Conservation (phyloP, 176 grass and related monocot species). For the Oryza officinalis region DNA sequence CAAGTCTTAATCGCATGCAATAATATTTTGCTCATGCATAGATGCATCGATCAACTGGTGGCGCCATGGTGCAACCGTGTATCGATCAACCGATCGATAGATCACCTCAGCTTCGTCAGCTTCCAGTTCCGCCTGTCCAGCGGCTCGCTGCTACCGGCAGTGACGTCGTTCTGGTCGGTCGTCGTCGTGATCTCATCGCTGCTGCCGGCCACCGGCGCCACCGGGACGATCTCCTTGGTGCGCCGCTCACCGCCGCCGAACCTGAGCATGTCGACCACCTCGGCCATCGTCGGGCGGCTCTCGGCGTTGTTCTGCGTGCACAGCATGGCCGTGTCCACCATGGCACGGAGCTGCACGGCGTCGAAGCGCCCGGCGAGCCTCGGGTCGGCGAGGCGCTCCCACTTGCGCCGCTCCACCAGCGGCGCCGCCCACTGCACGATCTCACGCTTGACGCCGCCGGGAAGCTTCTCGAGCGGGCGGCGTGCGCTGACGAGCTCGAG, state of each 20-base stretch:
- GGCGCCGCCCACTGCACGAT: constrained; percentile 74
- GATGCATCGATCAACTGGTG: not conserved
- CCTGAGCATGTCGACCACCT: constrained; percentile 63
- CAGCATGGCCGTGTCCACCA: constrained; percentile 51
- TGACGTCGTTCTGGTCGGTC: constrained; percentile 38
- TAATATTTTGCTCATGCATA: not conserved
- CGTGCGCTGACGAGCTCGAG: constrained; percentile 63
- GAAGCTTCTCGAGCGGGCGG: constrained; percentile 61
- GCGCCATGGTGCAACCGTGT: not conserved
- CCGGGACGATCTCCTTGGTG: constrained; percentile 55
- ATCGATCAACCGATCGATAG: not conserved
- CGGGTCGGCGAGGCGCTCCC: constrained; percentile 60
- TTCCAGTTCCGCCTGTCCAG: constrained; percentile 54
- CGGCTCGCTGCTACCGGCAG: constrained; percentile 45
- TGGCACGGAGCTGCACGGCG: constrained; percentile 40
- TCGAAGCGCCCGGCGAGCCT: constrained; percentile 51
- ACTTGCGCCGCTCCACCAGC: constrained; percentile 47
- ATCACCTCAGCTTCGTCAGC: constrained; percentile 40
- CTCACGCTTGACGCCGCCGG: constrained; percentile 55
- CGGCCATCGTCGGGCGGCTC: constrained; percentile 46
- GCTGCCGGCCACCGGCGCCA: constrained; percentile 4
- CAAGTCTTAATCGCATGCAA: constrained; percentile 15
- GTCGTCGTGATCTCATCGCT: constrained; percentile 20
- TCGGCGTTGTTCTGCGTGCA: constrained; percentile 50
- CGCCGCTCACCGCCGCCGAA: constrained; percentile 31